These are phyloP conservation scores for Fusarium miscanthi DNA, from an alignment of 2,329 filamentous ascomycete species.

Conservation along the genomic window DNA sequence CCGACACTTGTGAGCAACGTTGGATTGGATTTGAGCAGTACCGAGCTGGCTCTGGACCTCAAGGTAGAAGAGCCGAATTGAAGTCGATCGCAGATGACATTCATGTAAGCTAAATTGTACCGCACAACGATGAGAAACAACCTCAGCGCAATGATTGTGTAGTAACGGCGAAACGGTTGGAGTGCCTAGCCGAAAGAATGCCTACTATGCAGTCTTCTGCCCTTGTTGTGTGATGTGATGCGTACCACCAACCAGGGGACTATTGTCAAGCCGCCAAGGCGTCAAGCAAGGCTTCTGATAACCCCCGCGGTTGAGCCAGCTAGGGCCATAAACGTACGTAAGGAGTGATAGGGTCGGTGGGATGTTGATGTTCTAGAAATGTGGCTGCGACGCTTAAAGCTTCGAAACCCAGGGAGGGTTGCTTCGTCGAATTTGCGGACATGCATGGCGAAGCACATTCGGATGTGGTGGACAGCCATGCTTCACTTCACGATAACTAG, in stretches of 20 bases:
- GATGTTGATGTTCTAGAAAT: slow-evolving; percentile 34
- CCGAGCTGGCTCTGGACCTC: slow-evolving; percentile 17
- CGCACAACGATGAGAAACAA: background rate
- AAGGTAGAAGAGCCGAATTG: slow-evolving; percentile 21
- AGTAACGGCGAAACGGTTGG: background rate
- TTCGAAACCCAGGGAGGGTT: slow-evolving; percentile 20
- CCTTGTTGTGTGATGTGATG: slow-evolving; percentile 13
- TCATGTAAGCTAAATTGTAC: background rate
- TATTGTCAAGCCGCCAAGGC: slow-evolving; percentile 13
- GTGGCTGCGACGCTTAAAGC: slow-evolving; percentile 31
- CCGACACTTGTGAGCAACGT: slow-evolving; percentile 36
- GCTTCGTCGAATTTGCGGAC: slow-evolving; percentile 18
- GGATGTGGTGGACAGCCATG: slow-evolving; percentile 8
- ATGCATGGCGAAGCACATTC: slow-evolving; percentile 23
- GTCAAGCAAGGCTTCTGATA: slow-evolving; percentile 8
- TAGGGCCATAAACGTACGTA: slow-evolving; percentile 10
- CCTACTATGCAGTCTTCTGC: background rate
- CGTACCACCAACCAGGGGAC: slow-evolving; percentile 12
- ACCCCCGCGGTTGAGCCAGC: slow-evolving; percentile 1
- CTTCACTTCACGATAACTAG: slow-evolving; percentile 16
- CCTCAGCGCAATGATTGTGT: background rate
- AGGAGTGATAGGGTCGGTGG: slow-evolving; percentile 1
- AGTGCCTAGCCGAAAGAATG: background rate
- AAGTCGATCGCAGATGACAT: background rate
- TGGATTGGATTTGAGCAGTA: slow-evolving; percentile 36